These are phyloP conservation scores for Coelastrella sp. DNA, from an alignment of 139 green algal genomes.

Conservation along the genomic window DNA sequence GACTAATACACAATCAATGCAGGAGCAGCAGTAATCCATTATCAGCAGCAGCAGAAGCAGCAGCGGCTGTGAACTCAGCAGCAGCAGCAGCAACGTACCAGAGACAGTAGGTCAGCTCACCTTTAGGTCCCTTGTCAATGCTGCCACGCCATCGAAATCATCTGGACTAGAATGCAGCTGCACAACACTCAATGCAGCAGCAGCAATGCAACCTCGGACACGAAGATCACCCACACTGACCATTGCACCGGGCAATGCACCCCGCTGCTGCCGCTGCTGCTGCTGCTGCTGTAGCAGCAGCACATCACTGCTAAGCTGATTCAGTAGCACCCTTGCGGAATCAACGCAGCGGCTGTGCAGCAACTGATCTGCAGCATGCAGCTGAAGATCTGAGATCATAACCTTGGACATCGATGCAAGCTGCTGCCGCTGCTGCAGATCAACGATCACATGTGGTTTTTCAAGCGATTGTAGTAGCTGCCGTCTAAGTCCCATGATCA, in stretches of 20 bases:
- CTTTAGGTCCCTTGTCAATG: not conserved
- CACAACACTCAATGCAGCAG: slow-evolving; percentile 15
- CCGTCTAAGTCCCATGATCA: not conserved
- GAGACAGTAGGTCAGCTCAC: not conserved
- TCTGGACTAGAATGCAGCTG: slow-evolving; percentile 16
- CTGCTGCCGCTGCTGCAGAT: slow-evolving; percentile 31
- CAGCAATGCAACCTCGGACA: slow-evolving; percentile 3
- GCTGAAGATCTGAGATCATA: slow-evolving; percentile 11
- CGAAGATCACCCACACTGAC: not conserved
- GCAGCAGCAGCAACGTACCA: not conserved
- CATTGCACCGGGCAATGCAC: not conserved
- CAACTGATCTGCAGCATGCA: not conserved
- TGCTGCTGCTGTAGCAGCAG: not conserved
- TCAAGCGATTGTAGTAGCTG: slow-evolving; percentile 17
- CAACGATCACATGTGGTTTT: not conserved
- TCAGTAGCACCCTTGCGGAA: not conserved
- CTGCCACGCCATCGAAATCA: not conserved
- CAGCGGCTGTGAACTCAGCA: not conserved
- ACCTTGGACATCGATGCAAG: not conserved
- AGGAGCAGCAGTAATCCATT: not conserved
- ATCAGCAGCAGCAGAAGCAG: not conserved
- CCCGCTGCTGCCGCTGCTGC: not conserved
- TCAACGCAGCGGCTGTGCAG: not conserved
- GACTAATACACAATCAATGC: not conserved
- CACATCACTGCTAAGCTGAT: not conserved